Conservation (phyloP, 2,329 filamentous ascomycete species). For the Fusarium setosum region DNA sequence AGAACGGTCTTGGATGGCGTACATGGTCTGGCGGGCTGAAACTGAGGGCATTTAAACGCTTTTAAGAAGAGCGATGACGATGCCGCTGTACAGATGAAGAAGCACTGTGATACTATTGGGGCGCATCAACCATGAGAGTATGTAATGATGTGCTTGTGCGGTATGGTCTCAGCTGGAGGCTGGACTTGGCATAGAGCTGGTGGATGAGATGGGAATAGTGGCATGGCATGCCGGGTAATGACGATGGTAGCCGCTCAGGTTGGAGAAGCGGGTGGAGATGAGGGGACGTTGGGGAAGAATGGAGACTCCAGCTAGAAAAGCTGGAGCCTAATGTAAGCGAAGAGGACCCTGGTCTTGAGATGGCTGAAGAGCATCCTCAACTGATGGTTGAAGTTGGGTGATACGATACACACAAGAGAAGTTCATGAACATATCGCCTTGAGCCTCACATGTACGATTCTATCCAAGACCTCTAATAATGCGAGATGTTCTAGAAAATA, state of each 20-base stretch:
- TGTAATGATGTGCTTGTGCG: not conserved
- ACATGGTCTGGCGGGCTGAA: not conserved
- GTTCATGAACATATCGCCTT: too few relatives aligned
- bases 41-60: not conserved
- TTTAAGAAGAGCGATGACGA: not conserved
- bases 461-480: too few relatives aligned
- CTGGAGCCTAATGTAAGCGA: constrained; percentile 2
- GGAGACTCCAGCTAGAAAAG: not conserved
- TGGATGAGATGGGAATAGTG: not conserved
- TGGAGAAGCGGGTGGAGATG: not conserved
- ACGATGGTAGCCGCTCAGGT: not conserved
- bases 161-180: not conserved
- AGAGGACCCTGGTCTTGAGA: not conserved
- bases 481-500: too few relatives aligned
- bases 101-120: not conserved
- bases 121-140: not conserved
- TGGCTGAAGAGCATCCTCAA: not conserved
- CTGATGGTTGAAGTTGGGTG: not conserved
- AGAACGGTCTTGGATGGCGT: not conserved
- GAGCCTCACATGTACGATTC: too few relatives aligned
- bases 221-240: not conserved
- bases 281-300: not conserved
- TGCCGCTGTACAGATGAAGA: not conserved
- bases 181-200: not conserved
- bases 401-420: too few relatives aligned